These are phyloP conservation scores for Venturia aucupariae DNA, from an alignment of 2,329 filamentous ascomycete genomes.

Conservation along the genomic window DNA sequence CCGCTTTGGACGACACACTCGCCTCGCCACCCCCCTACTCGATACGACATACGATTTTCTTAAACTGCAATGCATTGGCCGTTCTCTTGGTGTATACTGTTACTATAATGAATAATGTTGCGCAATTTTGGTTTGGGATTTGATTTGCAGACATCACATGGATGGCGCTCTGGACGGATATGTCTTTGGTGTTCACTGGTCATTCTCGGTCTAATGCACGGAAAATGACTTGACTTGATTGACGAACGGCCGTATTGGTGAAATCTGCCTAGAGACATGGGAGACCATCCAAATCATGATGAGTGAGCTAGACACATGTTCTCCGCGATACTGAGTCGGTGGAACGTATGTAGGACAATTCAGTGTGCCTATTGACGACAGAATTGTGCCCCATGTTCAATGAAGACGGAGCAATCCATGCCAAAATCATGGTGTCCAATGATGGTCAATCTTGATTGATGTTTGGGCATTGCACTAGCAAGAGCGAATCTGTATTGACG, in stretches of 20 bases:
- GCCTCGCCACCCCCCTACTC: not conserved
- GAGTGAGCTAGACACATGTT: not conserved
- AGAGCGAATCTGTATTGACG: too few relatives aligned
- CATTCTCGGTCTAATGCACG: not conserved
- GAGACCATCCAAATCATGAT: not conserved
- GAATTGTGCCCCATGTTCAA: not conserved
- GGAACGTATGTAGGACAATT: not conserved
- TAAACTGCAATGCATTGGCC: not conserved
- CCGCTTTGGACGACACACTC: not conserved
- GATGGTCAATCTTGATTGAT: too few relatives aligned
- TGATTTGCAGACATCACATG: not conserved
- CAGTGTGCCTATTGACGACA: not conserved
- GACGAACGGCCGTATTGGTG: not conserved
- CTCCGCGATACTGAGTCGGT: not conserved
- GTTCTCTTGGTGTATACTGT: not conserved
- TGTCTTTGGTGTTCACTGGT: not conserved
- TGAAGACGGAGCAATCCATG: too few relatives aligned
- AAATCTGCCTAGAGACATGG: not conserved
- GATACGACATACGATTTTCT: not conserved
- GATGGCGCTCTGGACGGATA: not conserved
- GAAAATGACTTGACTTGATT: not conserved
- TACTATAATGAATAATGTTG: conserved; percentile 3
- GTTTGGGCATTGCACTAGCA: too few relatives aligned
- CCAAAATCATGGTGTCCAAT: too few relatives aligned
- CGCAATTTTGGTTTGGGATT: not conserved